Evolutionary conservation across 805 yeast genomes (phyloP).

Genomic region (Zygosaccharomyces gambellarensis): DNA sequence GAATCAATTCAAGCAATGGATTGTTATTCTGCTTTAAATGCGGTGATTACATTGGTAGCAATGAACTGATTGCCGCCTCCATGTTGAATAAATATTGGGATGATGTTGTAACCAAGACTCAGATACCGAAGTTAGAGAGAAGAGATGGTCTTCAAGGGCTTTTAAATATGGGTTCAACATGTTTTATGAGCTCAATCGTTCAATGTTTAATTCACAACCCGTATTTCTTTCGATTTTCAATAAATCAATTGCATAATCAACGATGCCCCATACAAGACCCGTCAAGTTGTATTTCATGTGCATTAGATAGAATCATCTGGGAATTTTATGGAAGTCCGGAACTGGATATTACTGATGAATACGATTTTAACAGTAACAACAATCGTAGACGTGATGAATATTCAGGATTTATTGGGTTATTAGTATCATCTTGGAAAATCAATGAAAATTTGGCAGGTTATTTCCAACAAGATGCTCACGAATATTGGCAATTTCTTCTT

Average conservation of each 20-base stretch:
- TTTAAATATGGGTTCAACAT: constrained; percentile 93
- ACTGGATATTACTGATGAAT: background rate
- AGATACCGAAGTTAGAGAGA: constrained; percentile 40
- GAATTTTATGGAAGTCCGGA: constrained; percentile 64
- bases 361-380: background rate
- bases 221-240: constrained; percentile 67
- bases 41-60: constrained; percentile 62
- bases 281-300: constrained; percentile 68
- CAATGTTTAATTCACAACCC: constrained; percentile 93
- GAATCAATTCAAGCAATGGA: constrained; percentile 65
- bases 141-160: constrained; percentile 82
- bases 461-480: constrained; percentile 98
- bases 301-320: constrained; percentile 71
- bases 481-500: constrained; percentile 87
- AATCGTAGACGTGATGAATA: constrained; percentile 34
- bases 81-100: constrained; percentile 29
- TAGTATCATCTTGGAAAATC: constrained; percentile 84
- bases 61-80: constrained; percentile 36
- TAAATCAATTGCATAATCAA: constrained; percentile 40
- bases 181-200: constrained; percentile 91
- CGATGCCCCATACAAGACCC: constrained; percentile 29
- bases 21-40: constrained; percentile 77
- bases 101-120: constrained; percentile 18
- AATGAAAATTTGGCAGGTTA: constrained; percentile 88
- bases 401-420: constrained; percentile 73